These are phyloP conservation scores for Hypoxylon sp. DNA, from an alignment of 2,329 filamentous ascomycete species.

Conservation along the genomic window DNA sequence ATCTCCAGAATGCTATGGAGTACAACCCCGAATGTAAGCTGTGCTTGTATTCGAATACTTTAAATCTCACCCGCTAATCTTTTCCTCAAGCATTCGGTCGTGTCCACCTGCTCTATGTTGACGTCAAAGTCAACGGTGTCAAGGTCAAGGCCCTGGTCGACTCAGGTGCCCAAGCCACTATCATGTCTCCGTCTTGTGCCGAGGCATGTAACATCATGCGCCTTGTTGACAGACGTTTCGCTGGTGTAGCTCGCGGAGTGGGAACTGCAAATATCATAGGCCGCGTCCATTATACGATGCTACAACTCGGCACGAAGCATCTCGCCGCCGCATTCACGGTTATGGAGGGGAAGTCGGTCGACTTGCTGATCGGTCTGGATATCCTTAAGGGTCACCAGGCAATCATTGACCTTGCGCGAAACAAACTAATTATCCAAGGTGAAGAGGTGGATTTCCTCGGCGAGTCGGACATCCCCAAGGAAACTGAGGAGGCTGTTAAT, in stretches of 20 bases:
- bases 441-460: constrained; percentile 91
- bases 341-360: constrained; percentile 98
- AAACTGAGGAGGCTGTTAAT: constrained; percentile 78
- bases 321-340: constrained; percentile 97
- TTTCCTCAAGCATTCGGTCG: constrained; percentile 83
- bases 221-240: constrained; percentile 91
- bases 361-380: constrained; percentile 91
- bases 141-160: constrained; percentile 97
- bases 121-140: constrained; percentile 93
- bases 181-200: constrained; percentile 96
- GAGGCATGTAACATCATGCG: constrained; percentile 96
- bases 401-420: constrained; percentile 87
- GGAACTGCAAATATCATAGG: constrained; percentile 95
- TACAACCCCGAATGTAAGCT: constrained; percentile 94
- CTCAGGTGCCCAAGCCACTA: constrained; percentile 96
- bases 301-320: constrained; percentile 90
- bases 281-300: constrained; percentile 93
- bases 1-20: constrained; percentile 95
- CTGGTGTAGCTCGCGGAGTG: constrained; percentile 92
- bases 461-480: constrained; percentile 94
- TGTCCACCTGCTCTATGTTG: constrained; percentile 96
- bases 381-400: constrained; percentile 98
- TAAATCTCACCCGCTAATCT: constrained; percentile 18
- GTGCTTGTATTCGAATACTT: constrained; percentile 32
- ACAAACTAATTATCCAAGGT: constrained; percentile 88